Conservation (phyloP, 2,329 filamentous ascomycete genomes). For the Ceratocystis albifundus region DNA sequence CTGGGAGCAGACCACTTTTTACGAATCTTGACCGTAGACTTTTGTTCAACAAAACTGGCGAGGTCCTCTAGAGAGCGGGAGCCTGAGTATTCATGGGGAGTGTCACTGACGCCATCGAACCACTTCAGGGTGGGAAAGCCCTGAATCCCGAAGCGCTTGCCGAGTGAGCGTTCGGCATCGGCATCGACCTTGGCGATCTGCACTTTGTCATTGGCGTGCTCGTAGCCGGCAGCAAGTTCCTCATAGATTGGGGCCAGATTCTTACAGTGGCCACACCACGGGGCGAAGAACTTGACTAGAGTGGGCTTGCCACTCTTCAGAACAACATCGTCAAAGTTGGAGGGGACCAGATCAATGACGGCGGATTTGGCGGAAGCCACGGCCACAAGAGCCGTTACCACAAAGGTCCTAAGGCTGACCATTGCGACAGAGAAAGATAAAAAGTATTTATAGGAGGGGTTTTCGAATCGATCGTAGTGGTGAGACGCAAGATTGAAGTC, state of each 20-base stretch:
- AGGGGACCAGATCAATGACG: conserved; percentile 77
- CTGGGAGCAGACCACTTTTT: conserved; percentile 62
- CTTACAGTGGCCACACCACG: conserved; percentile 99
- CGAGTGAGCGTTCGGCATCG: conserved; percentile 73
- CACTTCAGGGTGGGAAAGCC: conserved; percentile 97
- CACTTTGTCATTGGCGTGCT: conserved; percentile 58
- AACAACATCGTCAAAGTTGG: conserved; percentile 85
- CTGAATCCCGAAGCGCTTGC: conserved; percentile 75
- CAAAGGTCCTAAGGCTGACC: conserved; percentile 50
- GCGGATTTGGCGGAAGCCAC: conserved; percentile 59
- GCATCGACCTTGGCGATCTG: conserved; percentile 94
- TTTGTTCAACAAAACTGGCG: conserved; percentile 67
- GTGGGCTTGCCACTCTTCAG: conserved; percentile 88
- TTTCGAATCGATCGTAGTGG: conserved; percentile 10
- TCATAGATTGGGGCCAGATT: conserved; percentile 90
- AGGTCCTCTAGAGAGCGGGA: conserved; percentile 82
- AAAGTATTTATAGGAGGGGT: neutral
- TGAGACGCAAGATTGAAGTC: neutral
- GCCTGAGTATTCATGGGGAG: conserved; percentile 72
- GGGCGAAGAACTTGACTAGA: conserved; percentile 94
- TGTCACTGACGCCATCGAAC: conserved; percentile 89
- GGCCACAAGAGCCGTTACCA: conserved; percentile 45
- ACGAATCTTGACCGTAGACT: conserved; percentile 75
- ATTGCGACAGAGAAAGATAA: conserved; percentile 30
- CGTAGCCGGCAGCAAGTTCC: conserved; percentile 66